These are phyloP conservation scores for Clonostachys chloroleuca DNA, from an alignment of 2,329 filamentous ascomycete genomes.

Conservation along the genomic window DNA sequence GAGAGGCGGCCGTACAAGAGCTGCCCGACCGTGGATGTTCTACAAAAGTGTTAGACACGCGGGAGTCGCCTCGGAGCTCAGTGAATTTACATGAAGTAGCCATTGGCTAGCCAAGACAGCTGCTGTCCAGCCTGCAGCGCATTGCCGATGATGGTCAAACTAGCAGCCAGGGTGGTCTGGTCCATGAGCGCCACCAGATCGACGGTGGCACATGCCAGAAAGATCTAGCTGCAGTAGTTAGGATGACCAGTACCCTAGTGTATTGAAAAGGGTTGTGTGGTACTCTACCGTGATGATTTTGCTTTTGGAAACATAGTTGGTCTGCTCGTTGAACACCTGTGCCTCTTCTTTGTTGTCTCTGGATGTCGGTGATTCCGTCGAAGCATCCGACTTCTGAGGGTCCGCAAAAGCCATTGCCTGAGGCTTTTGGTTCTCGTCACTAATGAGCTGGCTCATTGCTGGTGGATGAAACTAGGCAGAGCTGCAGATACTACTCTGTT, in stretches of 20 bases:
- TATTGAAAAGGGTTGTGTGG: neutral
- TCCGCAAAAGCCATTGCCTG: no score
- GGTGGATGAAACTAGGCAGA: neutral
- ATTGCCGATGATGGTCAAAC: constrained; percentile 48
- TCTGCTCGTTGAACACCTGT: constrained; percentile 47
- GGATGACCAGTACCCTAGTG: neutral
- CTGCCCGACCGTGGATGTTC: constrained; percentile 40
- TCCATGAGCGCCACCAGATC: constrained; percentile 53
- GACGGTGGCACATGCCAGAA: constrained; percentile 49
- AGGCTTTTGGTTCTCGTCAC: no score
- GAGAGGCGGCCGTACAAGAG: constrained; percentile 41
- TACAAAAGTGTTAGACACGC: constrained; percentile 6
- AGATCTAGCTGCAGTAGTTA: constrained; percentile 33
- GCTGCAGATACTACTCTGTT: no score
- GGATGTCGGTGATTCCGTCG: neutral
- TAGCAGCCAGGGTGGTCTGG: constrained; percentile 51
- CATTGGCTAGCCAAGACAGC: constrained; percentile 49
- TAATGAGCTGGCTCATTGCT: neutral
- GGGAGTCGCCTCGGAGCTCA: neutral
- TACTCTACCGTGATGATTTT: constrained; percentile 43
- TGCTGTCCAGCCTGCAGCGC: constrained; percentile 42
- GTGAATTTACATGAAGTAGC: constrained; percentile 46
- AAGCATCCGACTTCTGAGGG: neutral
- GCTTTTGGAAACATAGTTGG: constrained; percentile 45
- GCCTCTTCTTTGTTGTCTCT: constrained; percentile 3